These are phyloP conservation scores for Aurantiochytrium sp. DNA, from an alignment of 108 stramenopile species.

Conservation along the genomic window DNA sequence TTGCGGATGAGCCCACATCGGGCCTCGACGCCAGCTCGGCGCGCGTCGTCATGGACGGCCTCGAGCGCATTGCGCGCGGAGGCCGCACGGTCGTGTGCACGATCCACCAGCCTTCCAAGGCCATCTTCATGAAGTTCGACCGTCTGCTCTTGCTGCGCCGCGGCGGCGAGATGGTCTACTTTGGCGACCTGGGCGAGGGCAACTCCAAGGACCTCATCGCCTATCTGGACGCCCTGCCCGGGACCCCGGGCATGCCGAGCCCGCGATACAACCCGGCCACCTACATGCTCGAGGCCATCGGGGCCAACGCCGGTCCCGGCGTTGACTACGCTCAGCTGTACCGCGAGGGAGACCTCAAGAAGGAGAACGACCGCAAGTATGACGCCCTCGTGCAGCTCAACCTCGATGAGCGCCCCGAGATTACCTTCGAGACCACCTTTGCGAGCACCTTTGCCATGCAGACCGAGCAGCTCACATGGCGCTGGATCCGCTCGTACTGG, in stretches of 20 bases:
- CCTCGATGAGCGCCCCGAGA: slow-evolving; percentile 32
- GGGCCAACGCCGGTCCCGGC: slow-evolving; percentile 35
- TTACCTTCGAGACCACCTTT: slow-evolving; percentile 11
- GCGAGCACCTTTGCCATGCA: slow-evolving; percentile 30
- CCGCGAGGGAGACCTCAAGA: not conserved
- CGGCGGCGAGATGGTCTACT: slow-evolving; percentile 74
- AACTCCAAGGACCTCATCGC: slow-evolving; percentile 55
- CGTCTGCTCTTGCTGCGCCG: slow-evolving; percentile 65
- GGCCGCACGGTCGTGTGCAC: slow-evolving; percentile 70
- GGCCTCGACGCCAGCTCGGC: slow-evolving; percentile 71
- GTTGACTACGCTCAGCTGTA: not conserved
- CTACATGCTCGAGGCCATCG: slow-evolving; percentile 75
- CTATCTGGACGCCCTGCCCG: slow-evolving; percentile 53
- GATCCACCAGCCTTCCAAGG: slow-evolving; percentile 78
- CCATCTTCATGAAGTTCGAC: slow-evolving; percentile 72
- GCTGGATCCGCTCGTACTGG: slow-evolving; percentile 44
- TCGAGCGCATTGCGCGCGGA: slow-evolving; percentile 49
- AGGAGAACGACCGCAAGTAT: not conserved
- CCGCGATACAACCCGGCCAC: slow-evolving; percentile 67
- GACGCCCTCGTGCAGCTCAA: slow-evolving; percentile 30
- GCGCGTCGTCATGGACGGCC: slow-evolving; percentile 54
- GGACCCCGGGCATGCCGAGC: slow-evolving; percentile 24
- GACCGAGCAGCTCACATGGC: not conserved
- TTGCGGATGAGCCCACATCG: slow-evolving; percentile 65
- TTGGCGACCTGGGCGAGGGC: slow-evolving; percentile 69